Conservation (phyloP, 192 early-diverging fungal species). For the Endogone sp. region DNA sequence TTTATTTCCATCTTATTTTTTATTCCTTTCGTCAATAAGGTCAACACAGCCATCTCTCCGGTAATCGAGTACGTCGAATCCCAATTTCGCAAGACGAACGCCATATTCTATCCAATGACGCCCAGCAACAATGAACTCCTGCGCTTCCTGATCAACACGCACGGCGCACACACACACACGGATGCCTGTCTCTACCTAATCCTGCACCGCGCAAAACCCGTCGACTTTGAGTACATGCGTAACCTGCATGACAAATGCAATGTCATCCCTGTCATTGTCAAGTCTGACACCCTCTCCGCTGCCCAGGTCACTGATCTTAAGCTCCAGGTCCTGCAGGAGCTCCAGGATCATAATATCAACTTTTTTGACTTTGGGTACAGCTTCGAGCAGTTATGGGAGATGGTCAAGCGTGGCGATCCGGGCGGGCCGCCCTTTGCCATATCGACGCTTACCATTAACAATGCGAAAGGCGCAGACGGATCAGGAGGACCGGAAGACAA, state of each 20-base stretch:
- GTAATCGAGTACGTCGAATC: conserved; percentile 22
- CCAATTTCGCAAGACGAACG: conserved; percentile 24
- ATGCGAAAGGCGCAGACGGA: conserved; percentile 6
- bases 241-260: conserved; percentile 47
- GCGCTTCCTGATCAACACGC: conserved; percentile 3
- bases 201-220: conserved; percentile 57
- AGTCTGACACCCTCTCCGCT: conserved; percentile 50
- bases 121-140: conserved; percentile 1
- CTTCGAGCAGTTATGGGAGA: conserved; percentile 38
- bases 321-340: conserved; percentile 41
- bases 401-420: conserved; percentile 35
- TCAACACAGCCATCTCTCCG: conserved; percentile 14
- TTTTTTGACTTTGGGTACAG: conserved; percentile 55
- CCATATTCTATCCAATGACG: conserved; percentile 13
- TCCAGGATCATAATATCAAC: conserved; percentile 48
- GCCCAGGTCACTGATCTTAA: conserved; percentile 52
- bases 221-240: conserved; percentile 72
- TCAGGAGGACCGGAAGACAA: neutral
- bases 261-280: conserved; percentile 66
- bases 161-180: conserved; percentile 23
- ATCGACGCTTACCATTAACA: conserved; percentile 17
- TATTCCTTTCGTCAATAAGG: conserved; percentile 13
- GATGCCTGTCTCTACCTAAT: conserved; percentile 49
- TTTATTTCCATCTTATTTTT: neutral
- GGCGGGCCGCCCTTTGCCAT: conserved; percentile 55